These are phyloP conservation scores for Syzygium oleosum DNA, from an alignment of 345 rosid genomes.

Conservation along the genomic window DNA sequence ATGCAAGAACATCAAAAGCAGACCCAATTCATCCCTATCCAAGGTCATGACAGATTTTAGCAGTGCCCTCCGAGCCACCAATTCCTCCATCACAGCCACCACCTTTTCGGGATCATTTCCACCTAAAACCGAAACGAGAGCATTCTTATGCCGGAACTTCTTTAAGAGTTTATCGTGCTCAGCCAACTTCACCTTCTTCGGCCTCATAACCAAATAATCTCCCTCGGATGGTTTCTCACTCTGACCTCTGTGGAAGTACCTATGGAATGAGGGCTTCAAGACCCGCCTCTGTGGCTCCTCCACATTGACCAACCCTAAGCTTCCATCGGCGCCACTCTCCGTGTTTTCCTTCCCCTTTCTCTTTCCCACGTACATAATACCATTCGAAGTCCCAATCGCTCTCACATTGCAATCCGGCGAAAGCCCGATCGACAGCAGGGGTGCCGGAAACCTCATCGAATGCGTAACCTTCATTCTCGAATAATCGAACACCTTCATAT, in stretches of 20 bases:
- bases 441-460: slow-evolving; percentile 88
- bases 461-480: slow-evolving; percentile 65
- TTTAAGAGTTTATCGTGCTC: slow-evolving; percentile 80
- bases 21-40: slow-evolving; percentile 58
- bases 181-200: slow-evolving; percentile 65
- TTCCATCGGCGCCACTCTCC: slow-evolving; percentile 16
- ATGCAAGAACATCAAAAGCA: slow-evolving; percentile 58
- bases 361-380: slow-evolving; percentile 62
- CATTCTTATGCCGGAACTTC: slow-evolving; percentile 86
- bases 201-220: slow-evolving; percentile 58
- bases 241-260: slow-evolving; percentile 87
- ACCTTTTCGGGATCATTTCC: slow-evolving; percentile 60
- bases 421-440: slow-evolving; percentile 61
- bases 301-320: slow-evolving; percentile 28
- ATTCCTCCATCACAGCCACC: slow-evolving; percentile 86
- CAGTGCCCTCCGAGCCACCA: slow-evolving; percentile 77
- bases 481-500: slow-evolving; percentile 89
- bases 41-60: slow-evolving; percentile 58
- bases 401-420: slow-evolving; percentile 53
- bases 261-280: slow-evolving; percentile 45
- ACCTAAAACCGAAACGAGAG: slow-evolving; percentile 51
- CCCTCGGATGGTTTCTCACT: slow-evolving; percentile 61
- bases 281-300: slow-evolving; percentile 33
- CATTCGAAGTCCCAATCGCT: slow-evolving; percentile 70
- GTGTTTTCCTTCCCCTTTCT: slow-evolving; percentile 46